These are phyloP conservation scores for Gnomoniopsis smithogilvyi DNA, from an alignment of 2,329 filamentous ascomycete genomes.

Conservation along the genomic window DNA sequence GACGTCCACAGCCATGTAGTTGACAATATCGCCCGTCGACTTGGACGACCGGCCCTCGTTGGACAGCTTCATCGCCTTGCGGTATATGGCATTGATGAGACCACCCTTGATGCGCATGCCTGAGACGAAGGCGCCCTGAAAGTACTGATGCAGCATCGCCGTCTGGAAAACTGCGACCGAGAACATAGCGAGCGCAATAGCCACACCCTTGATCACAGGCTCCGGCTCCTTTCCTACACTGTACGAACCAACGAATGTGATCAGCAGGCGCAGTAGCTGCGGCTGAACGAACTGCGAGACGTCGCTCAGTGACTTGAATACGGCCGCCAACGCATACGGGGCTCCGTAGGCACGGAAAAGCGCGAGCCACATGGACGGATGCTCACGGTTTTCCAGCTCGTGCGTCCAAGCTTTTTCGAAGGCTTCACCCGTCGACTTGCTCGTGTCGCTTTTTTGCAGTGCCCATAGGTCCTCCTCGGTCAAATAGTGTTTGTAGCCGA, in stretches of 20 bases:
- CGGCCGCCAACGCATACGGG: conserved; percentile 74
- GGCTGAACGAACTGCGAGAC: conserved; percentile 84
- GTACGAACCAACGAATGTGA: conserved; percentile 82
- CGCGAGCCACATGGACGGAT: conserved; percentile 84
- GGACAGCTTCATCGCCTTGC: conserved; percentile 83
- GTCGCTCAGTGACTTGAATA: conserved; percentile 91
- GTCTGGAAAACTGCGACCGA: conserved; percentile 82
- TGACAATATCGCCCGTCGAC: conserved; percentile 96
- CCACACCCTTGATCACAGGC: conserved; percentile 77
- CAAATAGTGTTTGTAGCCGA: conserved; percentile 86
- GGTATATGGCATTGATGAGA: conserved; percentile 86
- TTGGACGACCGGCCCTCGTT: conserved; percentile 89
- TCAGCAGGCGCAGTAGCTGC: conserved; percentile 80
- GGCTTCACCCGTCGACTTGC: conserved; percentile 64
- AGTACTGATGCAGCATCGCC: conserved; percentile 92
- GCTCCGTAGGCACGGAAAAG: conserved; percentile 80
- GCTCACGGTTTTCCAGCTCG: conserved; percentile 64
- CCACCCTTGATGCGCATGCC: conserved; percentile 96
- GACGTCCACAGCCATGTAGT: conserved; percentile 98
- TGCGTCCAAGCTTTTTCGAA: conserved; percentile 75
- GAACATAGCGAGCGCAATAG: conserved; percentile 93
- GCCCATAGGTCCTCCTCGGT: conserved; percentile 97
- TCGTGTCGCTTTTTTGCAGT: conserved; percentile 75
- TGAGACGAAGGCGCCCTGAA: conserved; percentile 89
- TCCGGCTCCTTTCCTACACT: conserved; percentile 55